Percentiles rank a stretch among this genome's conserved stretches.
These are phyloP conservation scores for Pseudonitzschia multiseries DNA, from an alignment of 108 stramenopile species.

Conservation along the genomic window DNA sequence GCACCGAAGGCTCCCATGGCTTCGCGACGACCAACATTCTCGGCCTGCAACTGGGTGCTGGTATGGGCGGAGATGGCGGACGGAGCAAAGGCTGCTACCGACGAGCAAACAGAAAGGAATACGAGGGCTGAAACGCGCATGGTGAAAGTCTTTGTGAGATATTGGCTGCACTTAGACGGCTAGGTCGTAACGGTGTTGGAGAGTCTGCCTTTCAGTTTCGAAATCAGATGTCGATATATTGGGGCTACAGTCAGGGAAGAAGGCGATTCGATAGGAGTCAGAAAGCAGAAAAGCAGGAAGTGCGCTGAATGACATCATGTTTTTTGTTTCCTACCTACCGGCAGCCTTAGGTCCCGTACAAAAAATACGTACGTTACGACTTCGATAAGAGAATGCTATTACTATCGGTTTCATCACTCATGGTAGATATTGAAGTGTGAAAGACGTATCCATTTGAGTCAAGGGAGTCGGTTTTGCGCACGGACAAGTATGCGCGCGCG, in stretches of 20 bases:
- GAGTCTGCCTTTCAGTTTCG: background rate
- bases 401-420: too few species aligned
- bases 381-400: background rate
- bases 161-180: background rate
- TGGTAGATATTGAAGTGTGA: background rate
- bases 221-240: too few species aligned
- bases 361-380: background rate
- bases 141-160: background rate
- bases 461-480: background rate
- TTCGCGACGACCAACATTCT: conserved; percentile 25
- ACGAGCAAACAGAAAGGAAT: conserved; percentile 17
- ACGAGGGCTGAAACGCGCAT: conserved; percentile 24
- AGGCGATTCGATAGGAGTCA: background rate
- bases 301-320: background rate
- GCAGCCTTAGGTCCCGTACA: background rate
- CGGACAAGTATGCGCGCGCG: background rate
- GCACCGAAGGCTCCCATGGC: conserved; percentile 26
- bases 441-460: background rate
- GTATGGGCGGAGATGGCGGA: background rate
- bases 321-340: background rate
- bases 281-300: background rate
- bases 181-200: background rate
- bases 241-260: background rate
- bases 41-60: conserved; percentile 30
- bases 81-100: conserved; percentile 32